Evolutionary conservation across 2,329 filamentous ascomycete species (phyloP), one percentile per base, ranked within the genome.

Genomic region (Aspergillus sojae): DNA sequence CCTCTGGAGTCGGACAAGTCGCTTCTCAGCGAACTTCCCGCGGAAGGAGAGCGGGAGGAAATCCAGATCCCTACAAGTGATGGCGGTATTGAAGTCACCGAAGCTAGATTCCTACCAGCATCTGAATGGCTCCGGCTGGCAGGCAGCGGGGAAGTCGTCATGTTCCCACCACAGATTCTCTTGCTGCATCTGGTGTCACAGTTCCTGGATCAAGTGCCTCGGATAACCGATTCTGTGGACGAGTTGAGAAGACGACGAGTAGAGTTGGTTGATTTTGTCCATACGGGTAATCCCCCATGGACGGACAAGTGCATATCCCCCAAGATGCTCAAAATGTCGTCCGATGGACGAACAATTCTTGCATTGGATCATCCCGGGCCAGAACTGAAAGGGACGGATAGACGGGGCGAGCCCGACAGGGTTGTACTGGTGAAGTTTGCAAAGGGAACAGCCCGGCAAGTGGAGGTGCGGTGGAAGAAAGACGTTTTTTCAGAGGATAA

Each of bases 131-230:
- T 97, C 23, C 77, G 80, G 5, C 83, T 86, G 57, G 90, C 91
- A 4, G 79, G 82, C 2, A 75, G 76, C 3, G 89, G 88, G 32
- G 84, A 91, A 45, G 88, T 97, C 64, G 91, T 96, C 62, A 81
- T 99, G 5, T 97, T 96, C 74, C 95, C 95, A 4, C 95, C 95
- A 0, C 95, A 98, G 74, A 90, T 89, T 74, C 81, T 89, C 65
- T 79, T 90, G 9, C 77, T 88, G 2, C 78, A 83, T 48, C 74
- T 88, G 6, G 77, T 86, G 1, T 75, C 82, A 0, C 78, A 79
- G 4, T 85, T 84, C 63, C 77, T 88, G 11, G 78, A 82, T 21
- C 69, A 77, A n/a, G 73, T 75, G 53, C 62, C 71, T 57, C 62
- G 39, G 72, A 71, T 28, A 26, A 23, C 56, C 1, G 62, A 62